phyloP scores from a whole-genome alignment of 768 basidiomycete species.

The Hygrocybe coccinea region DNA sequence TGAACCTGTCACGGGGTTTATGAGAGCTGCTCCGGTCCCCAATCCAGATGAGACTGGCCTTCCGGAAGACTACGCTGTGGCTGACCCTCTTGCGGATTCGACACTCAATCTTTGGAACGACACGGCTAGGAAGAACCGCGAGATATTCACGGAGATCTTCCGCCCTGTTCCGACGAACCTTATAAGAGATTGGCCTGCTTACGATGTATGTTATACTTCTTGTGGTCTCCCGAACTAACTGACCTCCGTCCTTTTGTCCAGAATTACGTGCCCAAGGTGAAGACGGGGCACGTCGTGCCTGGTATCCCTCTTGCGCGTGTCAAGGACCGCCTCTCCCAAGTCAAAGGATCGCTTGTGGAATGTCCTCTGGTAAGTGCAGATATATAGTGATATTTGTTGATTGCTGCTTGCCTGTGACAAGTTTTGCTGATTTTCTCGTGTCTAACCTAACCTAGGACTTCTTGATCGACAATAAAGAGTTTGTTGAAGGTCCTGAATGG shows the following conservation, averaged over 20 bases:
- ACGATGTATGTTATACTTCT: slow-evolving; percentile 49
- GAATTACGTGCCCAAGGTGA: slow-evolving; percentile 70
- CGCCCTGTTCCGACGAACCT: slow-evolving; percentile 81
- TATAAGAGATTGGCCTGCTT: slow-evolving; percentile 72
- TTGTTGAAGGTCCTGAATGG: slow-evolving; percentile 71
- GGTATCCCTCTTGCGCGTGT: slow-evolving; percentile 61
- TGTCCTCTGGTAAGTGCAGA: slow-evolving; percentile 54
- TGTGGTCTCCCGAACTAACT: neutral
- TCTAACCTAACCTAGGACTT: slow-evolving; percentile 73
- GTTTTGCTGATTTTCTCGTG: too few species aligned
- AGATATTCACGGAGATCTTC: slow-evolving; percentile 84
- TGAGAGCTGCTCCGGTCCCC: slow-evolving; percentile 72
- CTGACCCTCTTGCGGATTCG: slow-evolving; percentile 69
- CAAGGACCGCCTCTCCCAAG: slow-evolving; percentile 67
- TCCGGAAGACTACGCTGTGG: slow-evolving; percentile 60
- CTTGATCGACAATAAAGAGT: slow-evolving; percentile 72
- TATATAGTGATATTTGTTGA: neutral
- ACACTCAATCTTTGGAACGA: slow-evolving; percentile 56
- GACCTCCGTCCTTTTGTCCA: slow-evolving; percentile 24
- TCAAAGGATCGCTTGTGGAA: slow-evolving; percentile 71
- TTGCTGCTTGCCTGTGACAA: too few species aligned
- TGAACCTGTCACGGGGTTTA: slow-evolving; percentile 50
- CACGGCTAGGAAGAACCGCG: slow-evolving; percentile 76
- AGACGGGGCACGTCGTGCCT: slow-evolving; percentile 77
- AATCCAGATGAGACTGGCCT: slow-evolving; percentile 61